These are phyloP conservation scores for Dioscorea alata DNA, from an alignment of 106 monocot species.

Conservation along the genomic window DNA sequence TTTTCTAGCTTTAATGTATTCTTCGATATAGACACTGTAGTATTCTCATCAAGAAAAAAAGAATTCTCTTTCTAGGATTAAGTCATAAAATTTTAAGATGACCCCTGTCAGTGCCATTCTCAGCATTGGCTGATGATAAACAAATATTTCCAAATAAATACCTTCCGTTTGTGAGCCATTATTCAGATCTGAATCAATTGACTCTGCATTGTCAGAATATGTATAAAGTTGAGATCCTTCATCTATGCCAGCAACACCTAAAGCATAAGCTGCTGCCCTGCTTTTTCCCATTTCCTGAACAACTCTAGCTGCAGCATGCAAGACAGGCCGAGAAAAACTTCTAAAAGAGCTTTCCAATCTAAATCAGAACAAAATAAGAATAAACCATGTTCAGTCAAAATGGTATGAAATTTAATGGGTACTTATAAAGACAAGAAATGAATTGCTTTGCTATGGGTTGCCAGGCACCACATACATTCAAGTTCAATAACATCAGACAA, in stretches of 20 bases:
- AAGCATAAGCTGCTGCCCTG: slow-evolving; percentile 92
- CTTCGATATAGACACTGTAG: too few species aligned
- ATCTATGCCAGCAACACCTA: slow-evolving; percentile 72
- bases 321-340: slow-evolving; percentile 93
- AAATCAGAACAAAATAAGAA: neutral
- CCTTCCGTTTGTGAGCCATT: slow-evolving; percentile 69
- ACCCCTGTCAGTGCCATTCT: too few species aligned
- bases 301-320: slow-evolving; percentile 95
- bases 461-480: too few species aligned
- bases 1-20: too few species aligned
- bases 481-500: neutral
- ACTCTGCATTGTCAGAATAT: slow-evolving; percentile 72
- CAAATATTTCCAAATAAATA: slow-evolving; percentile 8
- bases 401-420: too few species aligned
- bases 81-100: too few species aligned
- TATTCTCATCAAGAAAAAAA: too few species aligned
- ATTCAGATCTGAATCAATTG: slow-evolving; percentile 62
- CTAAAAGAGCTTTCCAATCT: slow-evolving; percentile 96
- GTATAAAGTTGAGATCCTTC: slow-evolving; percentile 59
- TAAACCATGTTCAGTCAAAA: too few species aligned
- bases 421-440: too few species aligned
- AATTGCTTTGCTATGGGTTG: too few species aligned
- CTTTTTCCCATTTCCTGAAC: slow-evolving; percentile 99
- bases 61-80: too few species aligned
- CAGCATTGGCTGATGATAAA: too few species aligned